A percentile compares a stretch with the other conserved stretches of the same genome.
phyloP scores from a whole-genome alignment of 495 filamentous ascomycete species.

The Aspergillus olivimuriae region DNA sequence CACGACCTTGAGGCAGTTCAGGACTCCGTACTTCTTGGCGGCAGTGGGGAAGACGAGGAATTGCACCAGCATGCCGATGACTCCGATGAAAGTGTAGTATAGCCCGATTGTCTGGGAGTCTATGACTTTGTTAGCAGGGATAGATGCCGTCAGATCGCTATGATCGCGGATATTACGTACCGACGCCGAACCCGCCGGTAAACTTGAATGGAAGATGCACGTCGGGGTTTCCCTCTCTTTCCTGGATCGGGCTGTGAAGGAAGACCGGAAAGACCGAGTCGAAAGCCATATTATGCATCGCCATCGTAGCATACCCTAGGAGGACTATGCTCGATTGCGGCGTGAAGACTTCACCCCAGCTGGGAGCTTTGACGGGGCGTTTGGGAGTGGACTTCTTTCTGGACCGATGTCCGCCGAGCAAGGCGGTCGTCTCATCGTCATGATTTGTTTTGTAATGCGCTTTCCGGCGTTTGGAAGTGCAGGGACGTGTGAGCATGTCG shows the following conservation, averaged over 20 bases:
- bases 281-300: slow-evolving; percentile 69
- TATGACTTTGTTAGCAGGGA: slow-evolving; percentile 6
- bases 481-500: slow-evolving; percentile 31
- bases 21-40: slow-evolving; percentile 61
- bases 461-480: slow-evolving; percentile 17
- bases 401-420: slow-evolving; percentile 20
- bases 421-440: slow-evolving; percentile 37
- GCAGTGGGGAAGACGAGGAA: slow-evolving; percentile 71
- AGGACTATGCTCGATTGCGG: slow-evolving; percentile 72
- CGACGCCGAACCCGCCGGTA: slow-evolving; percentile 66
- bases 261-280: slow-evolving; percentile 80
- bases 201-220: slow-evolving; percentile 70
- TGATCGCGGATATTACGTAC: too few species aligned
- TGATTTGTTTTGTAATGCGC: slow-evolving; percentile 4
- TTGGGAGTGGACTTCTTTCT: slow-evolving; percentile 6
- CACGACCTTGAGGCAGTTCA: slow-evolving; percentile 58
- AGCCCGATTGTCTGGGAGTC: slow-evolving; percentile 65
- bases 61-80: slow-evolving; percentile 66
- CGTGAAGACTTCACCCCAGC: slow-evolving; percentile 62
- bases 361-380: slow-evolving; percentile 30
- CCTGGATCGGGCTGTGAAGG: slow-evolving; percentile 62
- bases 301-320: slow-evolving; percentile 65
- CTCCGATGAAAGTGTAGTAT: slow-evolving; percentile 68
- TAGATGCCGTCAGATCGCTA: too few species aligned
- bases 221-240: slow-evolving; percentile 47